Evolutionary conservation across 2,329 filamentous ascomycete species (phyloP).

Genomic region (Pochonia chlamydosporia): DNA sequence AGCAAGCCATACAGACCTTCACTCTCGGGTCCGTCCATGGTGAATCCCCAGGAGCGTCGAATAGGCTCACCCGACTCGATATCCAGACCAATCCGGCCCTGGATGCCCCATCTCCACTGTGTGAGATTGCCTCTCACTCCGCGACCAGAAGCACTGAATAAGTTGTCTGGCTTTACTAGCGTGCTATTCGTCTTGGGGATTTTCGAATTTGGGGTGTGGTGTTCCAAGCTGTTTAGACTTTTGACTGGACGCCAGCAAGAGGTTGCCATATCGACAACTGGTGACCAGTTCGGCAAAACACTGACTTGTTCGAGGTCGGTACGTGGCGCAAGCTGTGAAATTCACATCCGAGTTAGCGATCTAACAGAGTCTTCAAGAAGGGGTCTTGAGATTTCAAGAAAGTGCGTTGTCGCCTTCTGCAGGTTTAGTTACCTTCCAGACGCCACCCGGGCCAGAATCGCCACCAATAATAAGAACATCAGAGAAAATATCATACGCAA

Average conservation of each 20-base stretch:
- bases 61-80: constrained; percentile 44
- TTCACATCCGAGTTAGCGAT: neutral
- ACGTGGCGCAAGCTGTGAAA: constrained; percentile 48
- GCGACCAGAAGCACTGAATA: constrained; percentile 64
- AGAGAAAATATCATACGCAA: constrained; percentile 58
- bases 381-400: neutral
- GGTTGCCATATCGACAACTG: constrained; percentile 49
- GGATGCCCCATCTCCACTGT: constrained; percentile 64
- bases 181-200: constrained; percentile 18
- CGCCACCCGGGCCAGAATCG: constrained; percentile 68
- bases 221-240: neutral
- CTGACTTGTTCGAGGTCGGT: constrained; percentile 37
- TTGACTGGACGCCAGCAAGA: neutral
- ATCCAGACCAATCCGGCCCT: constrained; percentile 59
- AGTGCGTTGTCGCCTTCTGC: too few species aligned
- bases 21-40: constrained; percentile 13
- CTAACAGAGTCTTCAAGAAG: neutral
- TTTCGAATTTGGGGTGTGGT: neutral
- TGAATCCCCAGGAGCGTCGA: constrained; percentile 49
- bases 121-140: constrained; percentile 57
- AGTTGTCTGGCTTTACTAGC: constrained; percentile 34
- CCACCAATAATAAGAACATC: constrained; percentile 80
- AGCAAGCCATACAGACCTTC: constrained; percentile 33
- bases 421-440: constrained; percentile 73
- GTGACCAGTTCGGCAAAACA: constrained; percentile 58